Evolutionary conservation across 768 basidiomycete species (phyloP).

Genomic region (Pleurotus giganteus): DNA sequence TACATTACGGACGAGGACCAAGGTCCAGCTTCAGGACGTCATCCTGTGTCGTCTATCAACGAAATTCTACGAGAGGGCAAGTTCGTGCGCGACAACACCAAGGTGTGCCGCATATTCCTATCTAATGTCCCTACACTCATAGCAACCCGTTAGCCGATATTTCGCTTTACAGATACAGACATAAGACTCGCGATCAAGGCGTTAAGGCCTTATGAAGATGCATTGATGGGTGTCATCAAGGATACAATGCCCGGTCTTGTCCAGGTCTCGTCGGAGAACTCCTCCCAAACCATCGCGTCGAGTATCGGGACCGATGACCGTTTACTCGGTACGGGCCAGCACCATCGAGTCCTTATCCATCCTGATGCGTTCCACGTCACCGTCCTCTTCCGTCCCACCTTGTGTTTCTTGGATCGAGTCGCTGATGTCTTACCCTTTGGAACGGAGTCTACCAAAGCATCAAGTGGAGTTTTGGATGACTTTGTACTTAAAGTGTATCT

Average conservation of each 20-base stretch:
- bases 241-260: slow-evolving; percentile 95
- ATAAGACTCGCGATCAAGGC: slow-evolving; percentile 62
- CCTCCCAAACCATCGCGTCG: slow-evolving; percentile 59
- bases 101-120: slow-evolving; percentile 42
- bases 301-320: slow-evolving; percentile 72
- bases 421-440: slow-evolving; percentile 72
- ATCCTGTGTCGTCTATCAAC: slow-evolving; percentile 91
- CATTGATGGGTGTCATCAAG: slow-evolving; percentile 77
- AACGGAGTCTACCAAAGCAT: slow-evolving; percentile 59
- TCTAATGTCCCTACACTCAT: background rate
- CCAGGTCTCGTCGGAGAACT: slow-evolving; percentile 60
- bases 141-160: slow-evolving; percentile 58
- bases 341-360: slow-evolving; percentile 81
- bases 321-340: slow-evolving; percentile 66
- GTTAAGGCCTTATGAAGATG: slow-evolving; percentile 79
- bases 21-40: slow-evolving; percentile 73
- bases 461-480: slow-evolving; percentile 79
- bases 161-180: slow-evolving; percentile 92
- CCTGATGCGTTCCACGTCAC: slow-evolving; percentile 95
- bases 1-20: slow-evolving; percentile 93
- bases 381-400: slow-evolving; percentile 90
- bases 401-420: slow-evolving; percentile 77
- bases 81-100: slow-evolving; percentile 73
- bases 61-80: slow-evolving; percentile 87
- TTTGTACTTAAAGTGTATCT: slow-evolving; percentile 92